Percentiles rank a stretch among this genome's conserved stretches.
phyloP scores from a whole-genome alignment of 331 rosid species.

The Malus hybrid region DNA sequence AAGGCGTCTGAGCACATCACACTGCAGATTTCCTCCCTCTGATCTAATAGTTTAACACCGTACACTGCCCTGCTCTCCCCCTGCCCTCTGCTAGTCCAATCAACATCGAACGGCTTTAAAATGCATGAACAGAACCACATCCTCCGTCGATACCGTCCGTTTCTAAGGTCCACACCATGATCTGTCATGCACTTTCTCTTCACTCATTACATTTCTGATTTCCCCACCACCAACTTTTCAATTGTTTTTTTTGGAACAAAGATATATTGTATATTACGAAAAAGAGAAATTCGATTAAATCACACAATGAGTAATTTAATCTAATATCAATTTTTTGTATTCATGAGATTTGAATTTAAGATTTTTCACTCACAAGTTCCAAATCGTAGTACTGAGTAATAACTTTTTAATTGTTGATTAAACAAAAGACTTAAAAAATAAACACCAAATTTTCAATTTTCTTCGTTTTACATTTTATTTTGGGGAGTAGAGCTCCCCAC shows the following conservation, averaged over 20 bases:
- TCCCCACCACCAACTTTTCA: neutral
- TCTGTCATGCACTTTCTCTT: conserved; percentile 28
- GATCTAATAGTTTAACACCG: conserved; percentile 5
- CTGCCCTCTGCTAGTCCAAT: conserved; percentile 1
- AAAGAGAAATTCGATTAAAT: too few species aligned
- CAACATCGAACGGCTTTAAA: neutral
- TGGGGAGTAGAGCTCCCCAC: neutral
- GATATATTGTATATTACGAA: too few species aligned
- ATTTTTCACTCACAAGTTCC: rapidly evolving
- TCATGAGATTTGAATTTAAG: rapidly evolving
- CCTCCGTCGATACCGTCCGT: conserved; percentile 12
- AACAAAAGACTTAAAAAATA: too few species aligned
- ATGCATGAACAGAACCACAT: neutral
- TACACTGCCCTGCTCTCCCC: neutral
- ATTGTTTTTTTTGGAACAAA: neutral
- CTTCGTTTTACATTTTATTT: neutral
- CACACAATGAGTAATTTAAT: rapidly evolving
- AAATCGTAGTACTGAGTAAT: too few species aligned
- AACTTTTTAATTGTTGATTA: too few species aligned
- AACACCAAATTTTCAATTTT: neutral
- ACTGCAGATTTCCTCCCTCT: conserved; percentile 2
- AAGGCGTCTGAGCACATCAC: neutral
- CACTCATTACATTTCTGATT: neutral
- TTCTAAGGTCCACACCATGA: neutral
- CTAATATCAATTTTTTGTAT: too few species aligned